These are phyloP conservation scores for Saitozyma sp. DNA, from an alignment of 768 basidiomycete genomes.

Conservation along the genomic window DNA sequence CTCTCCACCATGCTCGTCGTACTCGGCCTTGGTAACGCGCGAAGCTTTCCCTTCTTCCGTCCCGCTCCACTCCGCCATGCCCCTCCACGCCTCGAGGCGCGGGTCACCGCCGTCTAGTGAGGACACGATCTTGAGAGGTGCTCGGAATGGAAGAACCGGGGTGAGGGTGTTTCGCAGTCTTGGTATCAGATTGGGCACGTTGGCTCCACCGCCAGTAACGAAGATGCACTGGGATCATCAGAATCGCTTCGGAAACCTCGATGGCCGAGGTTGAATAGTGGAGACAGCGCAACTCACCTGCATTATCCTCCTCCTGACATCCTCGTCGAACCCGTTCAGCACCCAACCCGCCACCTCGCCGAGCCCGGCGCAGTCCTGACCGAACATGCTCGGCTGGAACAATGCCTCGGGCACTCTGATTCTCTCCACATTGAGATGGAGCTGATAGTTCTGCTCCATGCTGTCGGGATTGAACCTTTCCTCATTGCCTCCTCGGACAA, in stretches of 20 bases:
- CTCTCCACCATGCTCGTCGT: slow-evolving; percentile 86
- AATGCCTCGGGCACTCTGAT: slow-evolving; percentile 89
- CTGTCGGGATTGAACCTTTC: slow-evolving; percentile 64
- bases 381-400: slow-evolving; percentile 91
- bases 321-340: slow-evolving; percentile 67
- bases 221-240: slow-evolving; percentile 70
- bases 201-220: slow-evolving; percentile 78
- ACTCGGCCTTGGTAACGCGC: slow-evolving; percentile 73
- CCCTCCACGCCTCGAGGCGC: slow-evolving; percentile 78
- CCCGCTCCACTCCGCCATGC: slow-evolving; percentile 70
- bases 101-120: slow-evolving; percentile 62
- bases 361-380: slow-evolving; percentile 88
- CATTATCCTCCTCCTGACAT: slow-evolving; percentile 70
- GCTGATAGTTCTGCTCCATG: slow-evolving; percentile 57
- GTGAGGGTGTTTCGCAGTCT: slow-evolving; percentile 74
- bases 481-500: slow-evolving; percentile 56
- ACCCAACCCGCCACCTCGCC: slow-evolving; percentile 88
- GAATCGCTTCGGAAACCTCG: background rate
- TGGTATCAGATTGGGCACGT: slow-evolving; percentile 66
- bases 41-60: slow-evolving; percentile 56
- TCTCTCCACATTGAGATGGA: slow-evolving; percentile 86
- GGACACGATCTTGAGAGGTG: slow-evolving; percentile 64
- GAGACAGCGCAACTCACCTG: slow-evolving; percentile 59
- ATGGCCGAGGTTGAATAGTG: background rate
- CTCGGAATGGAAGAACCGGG: slow-evolving; percentile 80